These are phyloP conservation scores for Ligustrum vulgare DNA, from an alignment of 257 asterid species.

Conservation along the genomic window DNA sequence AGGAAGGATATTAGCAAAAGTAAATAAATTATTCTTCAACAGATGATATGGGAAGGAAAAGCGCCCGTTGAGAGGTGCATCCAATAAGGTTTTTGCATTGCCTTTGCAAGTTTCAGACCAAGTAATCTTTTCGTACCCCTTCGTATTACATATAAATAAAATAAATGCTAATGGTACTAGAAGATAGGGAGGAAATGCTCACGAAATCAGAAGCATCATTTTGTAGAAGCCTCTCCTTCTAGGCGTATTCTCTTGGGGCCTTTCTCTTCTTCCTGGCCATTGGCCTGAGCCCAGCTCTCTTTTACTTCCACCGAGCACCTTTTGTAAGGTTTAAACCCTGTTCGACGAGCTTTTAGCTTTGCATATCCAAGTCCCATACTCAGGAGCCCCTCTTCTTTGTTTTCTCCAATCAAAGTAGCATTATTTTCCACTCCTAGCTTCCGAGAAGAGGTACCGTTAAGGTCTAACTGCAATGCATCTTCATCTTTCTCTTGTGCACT, in stretches of 20 bases:
- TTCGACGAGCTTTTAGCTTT: conserved; percentile 55
- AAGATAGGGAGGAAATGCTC: conserved; percentile 31
- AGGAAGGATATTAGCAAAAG: background rate
- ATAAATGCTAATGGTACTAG: conserved; percentile 25
- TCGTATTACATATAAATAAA: conserved; percentile 34
- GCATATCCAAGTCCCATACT: conserved; percentile 45
- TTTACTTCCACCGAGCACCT: conserved; percentile 90
- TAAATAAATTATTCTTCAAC: background rate
- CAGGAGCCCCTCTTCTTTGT: conserved; percentile 45
- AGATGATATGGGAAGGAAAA: background rate
- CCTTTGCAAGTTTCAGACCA: conserved; percentile 29
- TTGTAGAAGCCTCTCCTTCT: conserved; percentile 63
- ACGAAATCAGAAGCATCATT: conserved; percentile 28
- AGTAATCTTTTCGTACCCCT: conserved; percentile 24
- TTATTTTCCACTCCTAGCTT: conserved; percentile 31
- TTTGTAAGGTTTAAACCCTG: conserved; percentile 95
- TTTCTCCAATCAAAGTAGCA: conserved; percentile 33
- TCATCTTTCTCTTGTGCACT: conserved; percentile 30
- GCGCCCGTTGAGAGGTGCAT: background rate
- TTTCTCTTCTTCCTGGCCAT: conserved; percentile 63
- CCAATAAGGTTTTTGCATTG: conserved; percentile 32
- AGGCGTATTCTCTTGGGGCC: conserved; percentile 76
- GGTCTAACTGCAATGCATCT: conserved; percentile 39
- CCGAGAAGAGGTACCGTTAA: conserved; percentile 32
- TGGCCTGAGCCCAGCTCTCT: conserved; percentile 47